Evolutionary conservation across 1,284 basidiomycete species (phyloP).

Genomic region (Cronartium ribicola): DNA sequence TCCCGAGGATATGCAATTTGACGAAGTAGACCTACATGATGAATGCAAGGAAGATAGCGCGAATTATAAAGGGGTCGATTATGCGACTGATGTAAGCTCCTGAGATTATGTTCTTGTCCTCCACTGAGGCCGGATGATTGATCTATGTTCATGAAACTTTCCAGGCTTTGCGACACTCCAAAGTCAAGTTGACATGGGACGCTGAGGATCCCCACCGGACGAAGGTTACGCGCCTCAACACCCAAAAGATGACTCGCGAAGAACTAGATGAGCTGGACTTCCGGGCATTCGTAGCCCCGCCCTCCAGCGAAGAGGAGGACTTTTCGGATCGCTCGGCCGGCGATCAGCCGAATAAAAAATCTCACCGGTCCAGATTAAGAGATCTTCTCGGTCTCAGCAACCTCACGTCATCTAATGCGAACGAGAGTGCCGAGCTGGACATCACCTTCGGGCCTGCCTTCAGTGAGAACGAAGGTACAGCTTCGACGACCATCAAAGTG

Average conservation of each 20-base stretch:
- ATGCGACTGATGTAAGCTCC: slow-evolving; percentile 77
- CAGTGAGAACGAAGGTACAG: slow-evolving; percentile 53
- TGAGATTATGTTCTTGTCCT: not conserved
- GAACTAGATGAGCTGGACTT: slow-evolving; percentile 88
- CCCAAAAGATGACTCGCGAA: slow-evolving; percentile 58
- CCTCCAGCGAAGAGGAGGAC: slow-evolving; percentile 55
- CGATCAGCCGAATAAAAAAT: slow-evolving; percentile 26
- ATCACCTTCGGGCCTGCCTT: slow-evolving; percentile 87
- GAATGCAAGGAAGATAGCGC: slow-evolving; percentile 53
- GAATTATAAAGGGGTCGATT: slow-evolving; percentile 77
- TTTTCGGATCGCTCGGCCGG: slow-evolving; percentile 39
- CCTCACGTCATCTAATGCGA: slow-evolving; percentile 33
- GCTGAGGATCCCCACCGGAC: slow-evolving; percentile 89
- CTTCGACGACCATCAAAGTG: not conserved
- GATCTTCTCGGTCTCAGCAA: slow-evolving; percentile 8
- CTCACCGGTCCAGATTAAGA: not conserved
- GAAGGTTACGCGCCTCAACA: slow-evolving; percentile 72
- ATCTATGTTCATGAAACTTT: not conserved
- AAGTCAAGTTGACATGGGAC: slow-evolving; percentile 97
- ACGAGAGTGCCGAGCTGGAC: slow-evolving; percentile 62
- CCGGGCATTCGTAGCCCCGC: slow-evolving; percentile 67
- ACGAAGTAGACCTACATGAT: slow-evolving; percentile 73
- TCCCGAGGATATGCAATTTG: slow-evolving; percentile 86
- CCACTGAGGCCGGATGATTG: not conserved
- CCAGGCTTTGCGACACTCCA: slow-evolving; percentile 93